Evolutionary conservation across 2,329 filamentous ascomycete genomes (phyloP).

Genomic region (Colletotrichum echinochloae): DNA sequence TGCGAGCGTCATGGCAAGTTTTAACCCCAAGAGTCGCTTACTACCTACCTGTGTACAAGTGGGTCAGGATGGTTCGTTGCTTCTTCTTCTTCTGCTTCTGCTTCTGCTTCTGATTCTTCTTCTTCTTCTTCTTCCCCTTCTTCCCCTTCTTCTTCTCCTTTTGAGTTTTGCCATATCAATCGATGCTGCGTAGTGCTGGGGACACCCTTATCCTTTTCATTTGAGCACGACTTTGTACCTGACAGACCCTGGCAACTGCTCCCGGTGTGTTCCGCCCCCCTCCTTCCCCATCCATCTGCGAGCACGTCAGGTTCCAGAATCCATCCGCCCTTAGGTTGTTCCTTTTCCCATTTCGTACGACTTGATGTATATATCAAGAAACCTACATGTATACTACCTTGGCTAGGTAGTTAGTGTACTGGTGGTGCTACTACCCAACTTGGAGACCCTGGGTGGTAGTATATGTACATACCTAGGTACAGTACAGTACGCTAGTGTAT

Average conservation of each 20-base stretch:
- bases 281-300: constrained; percentile 11
- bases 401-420: too few relatives aligned
- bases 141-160: background rate
- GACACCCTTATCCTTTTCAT: background rate
- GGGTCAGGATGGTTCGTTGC: background rate
- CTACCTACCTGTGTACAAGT: background rate
- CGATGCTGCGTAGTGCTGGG: background rate
- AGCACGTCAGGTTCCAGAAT: constrained; percentile 34
- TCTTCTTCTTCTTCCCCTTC: background rate
- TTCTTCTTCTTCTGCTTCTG: background rate
- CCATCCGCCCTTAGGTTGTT: constrained; percentile 11
- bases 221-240: background rate
- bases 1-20: background rate
- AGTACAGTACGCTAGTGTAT: background rate
- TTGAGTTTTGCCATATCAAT: background rate
- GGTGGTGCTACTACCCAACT: too few relatives aligned
- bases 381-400: too few relatives aligned
- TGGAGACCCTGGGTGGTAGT: too few relatives aligned
- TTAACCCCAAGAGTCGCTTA: background rate
- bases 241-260: background rate
- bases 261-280: background rate
- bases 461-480: background rate
- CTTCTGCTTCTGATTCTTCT: too few relatives aligned
- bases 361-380: background rate
- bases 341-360: background rate